Base-by-base conservation (phyloP, 192 early-diverging fungal genomes). In the Helicostylum pulchrum region DNA sequence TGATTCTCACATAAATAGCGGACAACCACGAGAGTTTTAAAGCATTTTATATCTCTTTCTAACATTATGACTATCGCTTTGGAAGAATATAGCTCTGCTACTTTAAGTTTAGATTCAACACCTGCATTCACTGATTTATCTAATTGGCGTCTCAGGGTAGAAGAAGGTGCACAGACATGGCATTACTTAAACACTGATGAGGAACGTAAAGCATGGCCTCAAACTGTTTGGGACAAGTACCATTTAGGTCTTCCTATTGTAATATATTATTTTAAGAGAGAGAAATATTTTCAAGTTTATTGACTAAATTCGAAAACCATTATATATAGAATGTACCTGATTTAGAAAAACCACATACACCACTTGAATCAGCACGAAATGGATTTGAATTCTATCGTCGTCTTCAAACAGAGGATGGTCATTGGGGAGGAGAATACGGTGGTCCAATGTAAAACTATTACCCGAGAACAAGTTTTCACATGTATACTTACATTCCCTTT, bases 381-480 rank as follows among this genome's bases (percentile, higher is more conserved):
- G 94, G 94, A n/a, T 90, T 92, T 73, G 83, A 85, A 67, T 99
- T 98, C 77, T 94, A 87, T 70, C 80, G 85, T 62, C 77, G 79
- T 19, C 82, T 97, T 30, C 97, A 99, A 72, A 94, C 92, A 6
- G 82, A 83, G 36, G 94, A 95, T 32, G 97, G 97, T 6, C 95
- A 97, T 80, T 99, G 91, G 88, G 89, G 90, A 2, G 95, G 94
- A 45, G 91, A 94, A 60, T 98, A 97, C 78, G 95, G 93, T 63
- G 97, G 97, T 2, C 97, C 97, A 39, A 90, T 98, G 89, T 67
- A 57, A 43, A 21, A 48, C 15, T 19, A 17, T 48, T 7, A 19
- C 12, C 12, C 14, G 4, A 9, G 14, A 45, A 9, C 14, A 9
- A 45, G 8, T 9, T 45, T 9, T 45, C 14, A 45, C 44, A 15